A percentile compares a stretch with the other conserved stretches of the same genome.
phyloP scores from a whole-genome alignment of 805 yeast genomes.

The Saturnispora hagleri region DNA sequence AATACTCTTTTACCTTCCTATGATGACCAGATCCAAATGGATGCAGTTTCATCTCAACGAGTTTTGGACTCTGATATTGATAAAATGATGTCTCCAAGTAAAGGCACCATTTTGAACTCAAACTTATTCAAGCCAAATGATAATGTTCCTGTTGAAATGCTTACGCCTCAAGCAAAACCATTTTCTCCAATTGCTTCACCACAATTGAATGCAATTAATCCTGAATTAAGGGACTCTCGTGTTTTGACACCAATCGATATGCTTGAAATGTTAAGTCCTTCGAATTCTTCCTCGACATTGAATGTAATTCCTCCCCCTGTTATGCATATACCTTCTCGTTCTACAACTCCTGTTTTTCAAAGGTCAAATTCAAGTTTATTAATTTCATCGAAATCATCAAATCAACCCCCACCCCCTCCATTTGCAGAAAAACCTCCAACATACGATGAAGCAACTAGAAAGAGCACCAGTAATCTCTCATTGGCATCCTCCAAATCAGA shows the following conservation, averaged over 20 bases:
- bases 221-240: conserved; percentile 19
- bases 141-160: conserved; percentile 33
- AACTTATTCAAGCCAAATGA: conserved; percentile 48
- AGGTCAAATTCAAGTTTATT: neutral
- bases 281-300: conserved; percentile 27
- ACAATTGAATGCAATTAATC: conserved; percentile 22
- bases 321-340: neutral
- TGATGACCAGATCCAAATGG: conserved; percentile 23
- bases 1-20: conserved; percentile 73
- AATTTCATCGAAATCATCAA: neutral
- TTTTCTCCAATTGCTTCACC: conserved; percentile 36
- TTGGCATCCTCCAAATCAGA: neutral
- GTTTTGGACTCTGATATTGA: conserved; percentile 13
- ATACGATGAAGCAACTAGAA: conserved; percentile 19
- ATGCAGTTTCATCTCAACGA: neutral
- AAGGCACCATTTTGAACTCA: conserved; percentile 28
- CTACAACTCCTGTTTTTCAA: neutral
- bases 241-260: conserved; percentile 12
- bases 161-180: conserved; percentile 62
- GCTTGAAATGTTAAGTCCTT: conserved; percentile 18
- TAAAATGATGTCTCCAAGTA: conserved; percentile 20
- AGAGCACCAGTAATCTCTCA: neutral
- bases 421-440: conserved; percentile 25
- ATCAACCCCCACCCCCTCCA: conserved; percentile 19
- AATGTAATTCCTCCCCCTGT: conserved; percentile 51